These are phyloP conservation scores for Suhomyces maxii DNA, from an alignment of 1,139 yeast genomes.

Conservation along the genomic window DNA sequence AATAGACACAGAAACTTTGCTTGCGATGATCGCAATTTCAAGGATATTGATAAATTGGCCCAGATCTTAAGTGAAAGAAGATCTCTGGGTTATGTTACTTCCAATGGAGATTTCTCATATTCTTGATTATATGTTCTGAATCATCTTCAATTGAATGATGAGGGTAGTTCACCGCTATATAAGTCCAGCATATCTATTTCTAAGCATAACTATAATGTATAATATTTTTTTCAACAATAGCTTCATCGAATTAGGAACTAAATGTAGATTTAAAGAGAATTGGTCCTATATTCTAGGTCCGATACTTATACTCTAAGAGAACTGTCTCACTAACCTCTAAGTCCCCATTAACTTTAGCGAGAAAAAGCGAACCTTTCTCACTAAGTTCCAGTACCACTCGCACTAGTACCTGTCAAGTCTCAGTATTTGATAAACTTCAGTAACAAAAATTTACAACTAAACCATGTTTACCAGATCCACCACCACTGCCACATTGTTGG, in stretches of 20 bases:
- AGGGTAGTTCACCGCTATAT: neutral
- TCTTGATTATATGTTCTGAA: conserved; percentile 10
- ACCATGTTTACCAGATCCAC: conserved; percentile 1
- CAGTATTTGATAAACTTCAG: neutral
- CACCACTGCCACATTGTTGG: neutral
- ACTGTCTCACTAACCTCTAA: neutral
- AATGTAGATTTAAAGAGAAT: no score
- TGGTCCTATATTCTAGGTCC: no score
- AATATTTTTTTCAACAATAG: neutral
- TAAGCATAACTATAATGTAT: neutral
- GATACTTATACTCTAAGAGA: no score
- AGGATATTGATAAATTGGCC: conserved; percentile 72
- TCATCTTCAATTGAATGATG: neutral
- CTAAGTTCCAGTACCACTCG: neutral
- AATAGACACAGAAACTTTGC: conserved; percentile 84
- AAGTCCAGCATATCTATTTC: conserved; percentile 2
- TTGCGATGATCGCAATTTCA: conserved; percentile 65
- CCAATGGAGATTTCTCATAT: conserved; percentile 45
- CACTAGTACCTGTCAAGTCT: neutral
- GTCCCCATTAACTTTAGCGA: neutral
- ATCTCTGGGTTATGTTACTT: conserved; percentile 41
- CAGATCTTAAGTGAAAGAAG: conserved; percentile 46
- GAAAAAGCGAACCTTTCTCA: neutral
- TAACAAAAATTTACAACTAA: neutral
- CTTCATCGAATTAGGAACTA: no score